These are phyloP conservation scores for Neurospora pannonica DNA, from an alignment of 495 filamentous ascomycete species.

Conservation along the genomic window DNA sequence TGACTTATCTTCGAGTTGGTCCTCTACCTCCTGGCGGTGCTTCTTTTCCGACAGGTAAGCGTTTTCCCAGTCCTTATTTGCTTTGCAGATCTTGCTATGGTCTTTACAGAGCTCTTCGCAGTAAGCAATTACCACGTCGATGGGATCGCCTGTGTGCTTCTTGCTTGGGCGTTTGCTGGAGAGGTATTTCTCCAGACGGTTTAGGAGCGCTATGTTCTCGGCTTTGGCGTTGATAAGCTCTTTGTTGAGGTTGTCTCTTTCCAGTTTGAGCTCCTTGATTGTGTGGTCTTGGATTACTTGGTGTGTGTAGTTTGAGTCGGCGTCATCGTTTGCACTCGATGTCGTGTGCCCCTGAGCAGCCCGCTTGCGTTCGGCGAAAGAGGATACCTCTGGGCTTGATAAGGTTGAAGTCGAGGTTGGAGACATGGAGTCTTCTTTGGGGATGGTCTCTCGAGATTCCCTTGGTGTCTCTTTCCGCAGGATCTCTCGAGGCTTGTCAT, in stretches of 20 bases:
- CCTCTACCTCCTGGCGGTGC: not conserved
- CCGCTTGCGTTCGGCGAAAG: not conserved
- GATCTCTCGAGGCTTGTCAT: not conserved
- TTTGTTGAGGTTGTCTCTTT: not conserved
- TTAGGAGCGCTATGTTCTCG: not conserved
- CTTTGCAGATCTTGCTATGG: accelerated
- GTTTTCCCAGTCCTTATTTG: not conserved
- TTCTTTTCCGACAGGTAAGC: accelerated
- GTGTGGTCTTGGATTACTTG: not conserved
- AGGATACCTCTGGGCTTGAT: not conserved
- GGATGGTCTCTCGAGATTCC: not conserved
- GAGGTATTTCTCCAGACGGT: not conserved
- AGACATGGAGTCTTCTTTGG: not conserved
- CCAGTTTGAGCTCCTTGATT: not conserved
- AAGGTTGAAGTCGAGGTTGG: not conserved
- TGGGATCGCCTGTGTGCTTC: not conserved
- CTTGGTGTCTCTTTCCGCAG: not conserved
- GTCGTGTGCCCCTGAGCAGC: not conserved
- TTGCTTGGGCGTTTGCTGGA: not conserved
- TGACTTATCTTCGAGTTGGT: not conserved
- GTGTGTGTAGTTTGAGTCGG: not conserved
- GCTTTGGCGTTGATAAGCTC: not conserved
- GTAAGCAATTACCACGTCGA: not conserved
- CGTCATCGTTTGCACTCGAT: not conserved
- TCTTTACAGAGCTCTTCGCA: not conserved